Conservation (phyloP, 2,329 filamentous ascomycete species). For the Endothia cerciana region DNA sequence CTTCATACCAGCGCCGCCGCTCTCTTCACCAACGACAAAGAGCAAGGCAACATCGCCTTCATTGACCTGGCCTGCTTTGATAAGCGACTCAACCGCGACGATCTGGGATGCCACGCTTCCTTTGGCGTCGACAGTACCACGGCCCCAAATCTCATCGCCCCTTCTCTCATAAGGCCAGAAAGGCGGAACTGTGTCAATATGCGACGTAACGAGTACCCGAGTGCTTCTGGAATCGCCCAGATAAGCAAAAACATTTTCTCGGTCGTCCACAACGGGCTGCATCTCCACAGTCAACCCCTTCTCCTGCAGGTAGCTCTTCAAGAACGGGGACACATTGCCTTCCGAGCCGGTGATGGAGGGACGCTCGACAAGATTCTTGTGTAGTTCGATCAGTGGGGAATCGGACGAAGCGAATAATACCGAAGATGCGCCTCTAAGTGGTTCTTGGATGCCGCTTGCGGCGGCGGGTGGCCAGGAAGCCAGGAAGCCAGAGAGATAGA, state of each 20-base stretch:
- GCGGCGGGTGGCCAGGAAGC: background rate
- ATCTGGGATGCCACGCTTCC: conserved; percentile 74
- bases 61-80: conserved; percentile 36
- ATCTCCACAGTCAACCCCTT: conserved; percentile 23
- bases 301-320: conserved; percentile 65
- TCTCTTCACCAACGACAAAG: conserved; percentile 83
- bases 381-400: conserved; percentile 65
- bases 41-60: conserved; percentile 60
- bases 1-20: conserved; percentile 78
- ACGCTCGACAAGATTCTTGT: conserved; percentile 72
- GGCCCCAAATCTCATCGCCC: conserved; percentile 65
- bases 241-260: conserved; percentile 81
- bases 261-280: conserved; percentile 32
- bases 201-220: conserved; percentile 67
- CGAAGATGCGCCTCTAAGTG: background rate
- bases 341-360: conserved; percentile 75
- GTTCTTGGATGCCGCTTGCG: background rate
- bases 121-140: conserved; percentile 75
- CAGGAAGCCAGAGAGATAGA: background rate
- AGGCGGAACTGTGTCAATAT: conserved; percentile 80
- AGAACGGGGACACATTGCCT: conserved; percentile 66
- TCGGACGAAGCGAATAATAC: background rate
- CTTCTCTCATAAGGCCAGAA: conserved; percentile 69
- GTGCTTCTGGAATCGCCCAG: conserved; percentile 54
- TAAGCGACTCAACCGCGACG: conserved; percentile 63